Conservation (phyloP, 2,329 filamentous ascomycete species). For the Pseudogymnoascus sp. region DNA sequence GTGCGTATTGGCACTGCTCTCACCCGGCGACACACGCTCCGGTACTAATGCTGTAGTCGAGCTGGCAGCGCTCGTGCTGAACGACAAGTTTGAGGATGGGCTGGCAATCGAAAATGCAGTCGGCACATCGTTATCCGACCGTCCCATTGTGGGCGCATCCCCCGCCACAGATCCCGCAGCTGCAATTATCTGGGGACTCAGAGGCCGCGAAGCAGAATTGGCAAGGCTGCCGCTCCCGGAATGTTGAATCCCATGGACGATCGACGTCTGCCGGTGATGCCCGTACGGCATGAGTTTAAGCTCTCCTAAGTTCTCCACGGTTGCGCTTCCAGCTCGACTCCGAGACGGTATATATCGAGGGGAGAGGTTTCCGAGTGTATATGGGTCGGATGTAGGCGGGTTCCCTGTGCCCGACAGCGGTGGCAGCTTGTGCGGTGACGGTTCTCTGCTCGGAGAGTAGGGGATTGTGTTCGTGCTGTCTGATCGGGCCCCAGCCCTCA, state of each 20-base stretch:
- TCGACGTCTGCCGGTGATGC: constrained; percentile 92
- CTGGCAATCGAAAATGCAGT: constrained; percentile 18
- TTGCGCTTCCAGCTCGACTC: neutral
- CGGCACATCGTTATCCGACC: constrained; percentile 17
- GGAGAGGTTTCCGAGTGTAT: neutral
- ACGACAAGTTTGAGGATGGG: constrained; percentile 18
- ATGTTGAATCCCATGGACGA: constrained; percentile 93
- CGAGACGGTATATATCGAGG: neutral
- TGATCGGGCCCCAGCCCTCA: neutral
- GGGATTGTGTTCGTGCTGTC: neutral
- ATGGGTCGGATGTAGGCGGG: neutral
- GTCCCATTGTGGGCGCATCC: constrained; percentile 26
- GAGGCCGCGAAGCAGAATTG: constrained; percentile 70
- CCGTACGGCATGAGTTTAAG: constrained; percentile 44
- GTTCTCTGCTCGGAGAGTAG: neutral
- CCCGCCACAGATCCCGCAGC: constrained; percentile 42
- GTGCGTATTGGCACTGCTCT: constrained; percentile 35
- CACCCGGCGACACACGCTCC: constrained; percentile 32
- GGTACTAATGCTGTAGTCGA: constrained; percentile 27
- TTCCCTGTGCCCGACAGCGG: neutral
- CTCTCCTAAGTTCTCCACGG: neutral
- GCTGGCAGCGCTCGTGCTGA: constrained; percentile 22
- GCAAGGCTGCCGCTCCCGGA: constrained; percentile 79
- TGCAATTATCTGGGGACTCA: constrained; percentile 80
- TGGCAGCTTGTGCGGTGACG: neutral